Conservation (phyloP, 345 rosid genomes). For the Corchorus capsularis region DNA sequence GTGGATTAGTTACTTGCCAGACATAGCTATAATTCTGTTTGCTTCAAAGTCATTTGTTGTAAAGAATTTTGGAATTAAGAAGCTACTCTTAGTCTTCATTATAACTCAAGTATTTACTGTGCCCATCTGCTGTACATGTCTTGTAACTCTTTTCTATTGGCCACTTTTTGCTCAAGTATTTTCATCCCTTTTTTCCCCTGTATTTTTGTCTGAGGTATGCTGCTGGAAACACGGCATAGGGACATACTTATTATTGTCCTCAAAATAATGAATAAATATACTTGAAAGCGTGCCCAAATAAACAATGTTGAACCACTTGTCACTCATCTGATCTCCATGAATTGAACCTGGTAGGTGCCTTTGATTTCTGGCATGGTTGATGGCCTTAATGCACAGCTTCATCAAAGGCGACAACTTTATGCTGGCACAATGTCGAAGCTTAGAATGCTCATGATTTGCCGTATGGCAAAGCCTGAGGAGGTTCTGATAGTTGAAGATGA, state of each 20-base stretch:
- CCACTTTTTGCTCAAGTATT: not conserved
- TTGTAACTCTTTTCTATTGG: not conserved
- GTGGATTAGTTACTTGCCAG: not conserved
- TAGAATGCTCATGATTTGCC: conserved; percentile 93
- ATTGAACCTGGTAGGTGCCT: conserved; percentile 57
- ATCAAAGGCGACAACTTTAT: conserved; percentile 91
- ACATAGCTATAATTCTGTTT: not conserved
- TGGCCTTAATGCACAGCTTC: conserved; percentile 75
- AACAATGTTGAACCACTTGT: not conserved
- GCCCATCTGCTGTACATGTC: not conserved
- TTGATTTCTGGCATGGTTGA: conserved; percentile 76
- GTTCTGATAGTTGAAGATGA: conserved; percentile 99
- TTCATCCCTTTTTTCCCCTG: not conserved
- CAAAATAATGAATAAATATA: not conserved
- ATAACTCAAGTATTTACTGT: not conserved
- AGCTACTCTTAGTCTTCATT: not conserved
- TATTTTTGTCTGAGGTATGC: not conserved
- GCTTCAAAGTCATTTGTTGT: not conserved
- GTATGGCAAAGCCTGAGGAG: conserved; percentile 99
- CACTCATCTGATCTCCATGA: conserved; percentile 20
- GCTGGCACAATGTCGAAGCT: conserved; percentile 82
- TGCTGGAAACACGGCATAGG: not conserved
- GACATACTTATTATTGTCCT: not conserved
- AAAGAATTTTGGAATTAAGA: not conserved
- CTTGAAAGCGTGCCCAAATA: not conserved